Conservation (phyloP, 768 basidiomycete species). For the Lactarius pseudohatsudake region DNA sequence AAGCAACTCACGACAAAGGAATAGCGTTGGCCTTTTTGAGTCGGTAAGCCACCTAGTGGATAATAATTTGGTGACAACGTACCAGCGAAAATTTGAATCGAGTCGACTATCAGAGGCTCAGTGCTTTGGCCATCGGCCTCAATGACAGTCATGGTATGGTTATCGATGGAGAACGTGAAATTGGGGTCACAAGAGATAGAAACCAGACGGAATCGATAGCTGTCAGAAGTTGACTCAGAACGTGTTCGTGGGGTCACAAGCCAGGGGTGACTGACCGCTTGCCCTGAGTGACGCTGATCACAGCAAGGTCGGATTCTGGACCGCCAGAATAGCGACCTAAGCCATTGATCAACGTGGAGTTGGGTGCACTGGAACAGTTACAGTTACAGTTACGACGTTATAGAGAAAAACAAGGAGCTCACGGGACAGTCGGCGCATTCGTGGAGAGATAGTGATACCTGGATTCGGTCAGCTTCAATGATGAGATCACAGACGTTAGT, state of each 20-base stretch:
- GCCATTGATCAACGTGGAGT: constrained; percentile 31
- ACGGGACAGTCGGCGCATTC: constrained; percentile 10
- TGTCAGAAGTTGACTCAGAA: not conserved
- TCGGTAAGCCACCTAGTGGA: not conserved
- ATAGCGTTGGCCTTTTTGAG: constrained; percentile 27
- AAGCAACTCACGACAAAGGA: constrained; percentile 26
- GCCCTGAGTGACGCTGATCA: constrained; percentile 26
- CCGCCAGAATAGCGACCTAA: constrained; percentile 27
- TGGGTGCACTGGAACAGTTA: constrained; percentile 2
- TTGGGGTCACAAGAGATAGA: constrained; percentile 28
- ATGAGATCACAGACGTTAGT: not conserved
- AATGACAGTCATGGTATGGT: constrained; percentile 28
- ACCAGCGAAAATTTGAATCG: constrained; percentile 28
- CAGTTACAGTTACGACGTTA: constrained; percentile 6
- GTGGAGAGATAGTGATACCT: constrained; percentile 27
- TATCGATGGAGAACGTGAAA: constrained; percentile 30
- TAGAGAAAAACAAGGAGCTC: not conserved
- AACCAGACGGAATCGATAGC: constrained; percentile 27
- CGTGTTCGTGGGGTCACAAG: not conserved
- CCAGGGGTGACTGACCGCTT: constrained; percentile 21
- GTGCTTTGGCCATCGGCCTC: constrained; percentile 30
- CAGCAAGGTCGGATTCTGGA: constrained; percentile 17
- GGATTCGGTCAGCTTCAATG: not conserved
- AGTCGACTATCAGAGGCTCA: constrained; percentile 28
- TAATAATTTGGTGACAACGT: not conserved